These are phyloP conservation scores for Spiraea crenata DNA, from an alignment of 331 rosid species.

Conservation along the genomic window DNA sequence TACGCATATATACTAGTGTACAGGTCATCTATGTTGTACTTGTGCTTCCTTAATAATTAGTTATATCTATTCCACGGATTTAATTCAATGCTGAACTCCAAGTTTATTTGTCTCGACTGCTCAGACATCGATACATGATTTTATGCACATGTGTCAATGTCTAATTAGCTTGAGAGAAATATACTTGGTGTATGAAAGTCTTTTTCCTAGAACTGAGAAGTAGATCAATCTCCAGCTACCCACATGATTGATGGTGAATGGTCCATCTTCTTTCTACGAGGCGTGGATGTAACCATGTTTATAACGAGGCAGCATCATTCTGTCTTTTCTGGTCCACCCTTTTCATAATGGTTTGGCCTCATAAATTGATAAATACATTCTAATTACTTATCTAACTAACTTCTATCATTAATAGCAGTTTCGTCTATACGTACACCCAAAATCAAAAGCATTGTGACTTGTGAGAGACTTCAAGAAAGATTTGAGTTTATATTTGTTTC, in stretches of 20 bases:
- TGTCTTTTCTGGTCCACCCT: slow-evolving; percentile 18
- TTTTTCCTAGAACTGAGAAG: neutral
- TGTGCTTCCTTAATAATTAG: neutral
- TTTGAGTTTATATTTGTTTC: no score
- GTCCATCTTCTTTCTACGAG: slow-evolving; percentile 44
- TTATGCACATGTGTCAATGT: neutral
- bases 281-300: slow-evolving; percentile 32
- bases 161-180: neutral
- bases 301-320: slow-evolving; percentile 50
- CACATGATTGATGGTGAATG: slow-evolving; percentile 28
- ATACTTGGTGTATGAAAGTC: neutral
- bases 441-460: no score
- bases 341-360: slow-evolving; percentile 5
- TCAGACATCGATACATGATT: neutral
- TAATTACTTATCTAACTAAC: no score
- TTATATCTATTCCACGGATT: neutral
- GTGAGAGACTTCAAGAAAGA: no score
- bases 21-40: no score
- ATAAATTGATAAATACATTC: neutral
- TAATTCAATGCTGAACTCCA: no score
- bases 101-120: neutral
- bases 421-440: no score
- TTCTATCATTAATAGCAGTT: no score
- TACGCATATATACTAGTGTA: no score
- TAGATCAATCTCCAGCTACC: neutral